phyloP scores from a whole-genome alignment of 345 rosid genomes.

The Punica granatum region DNA sequence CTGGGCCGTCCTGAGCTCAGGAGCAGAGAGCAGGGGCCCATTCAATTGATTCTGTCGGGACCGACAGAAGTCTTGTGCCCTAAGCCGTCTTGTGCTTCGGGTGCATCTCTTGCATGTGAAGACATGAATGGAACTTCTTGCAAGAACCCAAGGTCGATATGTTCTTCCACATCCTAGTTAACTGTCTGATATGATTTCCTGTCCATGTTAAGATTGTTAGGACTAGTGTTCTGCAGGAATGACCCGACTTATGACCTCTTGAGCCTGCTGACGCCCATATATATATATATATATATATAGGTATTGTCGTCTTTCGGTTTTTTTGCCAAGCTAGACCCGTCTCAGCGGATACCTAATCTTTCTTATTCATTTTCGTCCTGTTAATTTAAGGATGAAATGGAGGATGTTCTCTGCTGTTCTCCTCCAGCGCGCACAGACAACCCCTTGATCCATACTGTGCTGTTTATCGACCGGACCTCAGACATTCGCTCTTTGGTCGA shows the following conservation, averaged over 20 bases:
- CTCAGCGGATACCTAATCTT: not conserved
- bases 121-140: not conserved
- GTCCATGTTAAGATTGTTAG: no score
- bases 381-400: not conserved
- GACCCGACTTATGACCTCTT: not conserved
- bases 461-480: not conserved
- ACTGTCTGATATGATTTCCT: not conserved
- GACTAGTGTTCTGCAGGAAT: not conserved
- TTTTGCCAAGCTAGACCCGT: not conserved
- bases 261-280: not conserved
- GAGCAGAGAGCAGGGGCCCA: not conserved
- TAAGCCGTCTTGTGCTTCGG: not conserved
- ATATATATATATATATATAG: no score
- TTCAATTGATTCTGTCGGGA: not conserved
- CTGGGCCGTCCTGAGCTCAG: not conserved
- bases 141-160: not conserved
- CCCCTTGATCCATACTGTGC: constrained; percentile 2
- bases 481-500: no score
- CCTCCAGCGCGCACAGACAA: constrained; percentile 6
- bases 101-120: not conserved
- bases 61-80: not conserved
- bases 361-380: no score
- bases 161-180: not conserved
- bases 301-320: not conserved
- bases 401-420: not conserved